phyloP scores from a whole-genome alignment of 257 asterid species.

The Nicotiana noctiflora region DNA sequence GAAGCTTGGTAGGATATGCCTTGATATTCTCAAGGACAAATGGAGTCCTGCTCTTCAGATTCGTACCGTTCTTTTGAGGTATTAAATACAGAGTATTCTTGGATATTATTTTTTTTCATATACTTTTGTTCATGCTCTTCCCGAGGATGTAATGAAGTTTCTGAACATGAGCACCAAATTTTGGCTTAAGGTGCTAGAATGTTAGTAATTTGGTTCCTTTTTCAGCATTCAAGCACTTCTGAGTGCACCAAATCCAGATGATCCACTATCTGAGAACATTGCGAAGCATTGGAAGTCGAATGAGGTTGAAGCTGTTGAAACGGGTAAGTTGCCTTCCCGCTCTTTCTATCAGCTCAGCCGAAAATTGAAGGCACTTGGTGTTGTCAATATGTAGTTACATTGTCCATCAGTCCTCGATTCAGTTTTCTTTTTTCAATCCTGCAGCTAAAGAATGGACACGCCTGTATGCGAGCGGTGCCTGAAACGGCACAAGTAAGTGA shows the following conservation, averaged over 20 bases:
- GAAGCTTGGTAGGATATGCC: constrained; percentile 99
- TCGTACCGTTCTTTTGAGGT: constrained; percentile 43
- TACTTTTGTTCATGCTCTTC: neutral
- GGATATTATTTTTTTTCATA: neutral
- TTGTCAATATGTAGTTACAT: neutral
- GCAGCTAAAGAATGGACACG: constrained; percentile 40
- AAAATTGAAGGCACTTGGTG: neutral
- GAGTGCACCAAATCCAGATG: constrained; percentile 72
- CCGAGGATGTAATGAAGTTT: neutral
- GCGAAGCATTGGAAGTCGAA: constrained; percentile 68
- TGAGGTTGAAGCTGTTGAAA: constrained; percentile 63
- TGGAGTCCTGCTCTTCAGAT: constrained; percentile 99
- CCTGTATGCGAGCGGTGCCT: constrained; percentile 31
- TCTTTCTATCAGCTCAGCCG: neutral
- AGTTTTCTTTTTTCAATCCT: neutral
- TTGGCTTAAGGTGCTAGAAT: neutral
- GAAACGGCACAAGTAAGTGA: neutral
- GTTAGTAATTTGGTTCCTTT: neutral
- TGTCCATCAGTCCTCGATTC: neutral
- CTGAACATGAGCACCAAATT: neutral
- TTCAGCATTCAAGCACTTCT: constrained; percentile 59
- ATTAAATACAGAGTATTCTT: neutral
- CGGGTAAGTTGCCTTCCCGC: constrained; percentile 26
- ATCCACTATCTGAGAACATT: constrained; percentile 59
- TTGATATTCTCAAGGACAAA: constrained; percentile 95